phyloP scores from a whole-genome alignment of 164 flowering plant genomes.

The Kalanchoe fedtschenkoi region DNA sequence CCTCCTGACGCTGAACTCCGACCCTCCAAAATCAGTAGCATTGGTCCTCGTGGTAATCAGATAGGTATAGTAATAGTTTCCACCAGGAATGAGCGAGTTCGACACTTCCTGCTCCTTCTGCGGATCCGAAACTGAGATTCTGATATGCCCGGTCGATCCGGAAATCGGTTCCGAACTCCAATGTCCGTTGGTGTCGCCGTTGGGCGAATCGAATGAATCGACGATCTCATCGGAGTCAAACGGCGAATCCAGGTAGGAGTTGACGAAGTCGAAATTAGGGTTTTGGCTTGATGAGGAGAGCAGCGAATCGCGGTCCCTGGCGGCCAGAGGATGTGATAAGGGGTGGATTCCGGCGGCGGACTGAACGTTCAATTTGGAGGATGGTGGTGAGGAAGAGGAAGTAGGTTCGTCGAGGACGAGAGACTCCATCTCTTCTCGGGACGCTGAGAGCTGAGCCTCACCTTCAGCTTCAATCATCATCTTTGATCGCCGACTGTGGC shows the following conservation, averaged over 20 bases:
- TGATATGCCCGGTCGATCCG: slow-evolving; percentile 35
- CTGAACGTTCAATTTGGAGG: slow-evolving; percentile 20
- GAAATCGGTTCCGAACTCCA: slow-evolving; percentile 15
- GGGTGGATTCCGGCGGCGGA: slow-evolving; percentile 25
- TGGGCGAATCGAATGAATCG: slow-evolving; percentile 30
- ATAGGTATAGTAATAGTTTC: slow-evolving; percentile 53
- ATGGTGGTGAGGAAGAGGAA: slow-evolving; percentile 25
- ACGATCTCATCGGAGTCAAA: slow-evolving; percentile 48
- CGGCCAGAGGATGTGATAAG: slow-evolving; percentile 19
- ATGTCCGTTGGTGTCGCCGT: slow-evolving; percentile 21
- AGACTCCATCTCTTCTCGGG: slow-evolving; percentile 57
- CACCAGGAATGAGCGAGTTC: slow-evolving; percentile 73
- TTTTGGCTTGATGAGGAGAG: slow-evolving; percentile 20
- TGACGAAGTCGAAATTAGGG: slow-evolving; percentile 10
- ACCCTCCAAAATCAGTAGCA: slow-evolving; percentile 42
- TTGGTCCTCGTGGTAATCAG: slow-evolving; percentile 67
- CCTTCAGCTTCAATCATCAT: neutral
- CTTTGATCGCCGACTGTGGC: neutral
- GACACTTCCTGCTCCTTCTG: slow-evolving; percentile 57
- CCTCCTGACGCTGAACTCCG: slow-evolving; percentile 64
- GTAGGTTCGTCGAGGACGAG: slow-evolving; percentile 44
- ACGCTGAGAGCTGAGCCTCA: slow-evolving; percentile 17
- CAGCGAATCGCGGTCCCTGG: slow-evolving; percentile 20
- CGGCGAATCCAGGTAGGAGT: slow-evolving; percentile 27
- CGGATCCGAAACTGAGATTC: slow-evolving; percentile 66